Conservation (phyloP, 345 rosid genomes). For the Erysimum cheiranthoides region DNA sequence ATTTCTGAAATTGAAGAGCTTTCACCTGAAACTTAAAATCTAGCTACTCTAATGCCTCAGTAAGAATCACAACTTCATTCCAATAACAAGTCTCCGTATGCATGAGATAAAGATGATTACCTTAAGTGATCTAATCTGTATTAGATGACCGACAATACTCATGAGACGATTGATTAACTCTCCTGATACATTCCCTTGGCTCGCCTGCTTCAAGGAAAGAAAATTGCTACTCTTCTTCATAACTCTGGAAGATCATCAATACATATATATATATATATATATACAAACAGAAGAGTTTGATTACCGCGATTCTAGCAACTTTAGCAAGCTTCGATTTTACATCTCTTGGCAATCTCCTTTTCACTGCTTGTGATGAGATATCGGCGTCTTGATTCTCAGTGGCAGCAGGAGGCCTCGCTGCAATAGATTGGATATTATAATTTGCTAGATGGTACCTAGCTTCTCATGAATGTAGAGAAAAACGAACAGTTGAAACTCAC, state of each 20-base stretch:
- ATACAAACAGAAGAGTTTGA: constrained; percentile 10
- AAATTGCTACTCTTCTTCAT: constrained; percentile 16
- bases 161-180: constrained; percentile 85
- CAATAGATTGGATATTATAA: constrained; percentile 26
- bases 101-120: constrained; percentile 48
- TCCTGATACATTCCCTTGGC: constrained; percentile 77
- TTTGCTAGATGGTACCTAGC: constrained; percentile 16
- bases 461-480: constrained; percentile 19
- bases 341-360: constrained; percentile 79
- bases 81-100: neutral
- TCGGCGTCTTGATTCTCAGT: constrained; percentile 83
- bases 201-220: constrained; percentile 57
- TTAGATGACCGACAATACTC: constrained; percentile 88
- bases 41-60: constrained; percentile 21
- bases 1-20: neutral
- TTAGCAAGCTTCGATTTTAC: constrained; percentile 72
- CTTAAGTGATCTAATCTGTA: constrained; percentile 95
- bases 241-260: constrained; percentile 13
- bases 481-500: constrained; percentile 54
- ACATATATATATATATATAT: neutral
- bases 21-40: constrained; percentile 5
- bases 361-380: constrained; percentile 67
- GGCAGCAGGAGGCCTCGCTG: constrained; percentile 83
- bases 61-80: constrained; percentile 14
- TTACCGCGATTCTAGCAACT: constrained; percentile 84